phyloP scores from a whole-genome alignment of 306 rosid species.

The Glycine tomentella region DNA sequence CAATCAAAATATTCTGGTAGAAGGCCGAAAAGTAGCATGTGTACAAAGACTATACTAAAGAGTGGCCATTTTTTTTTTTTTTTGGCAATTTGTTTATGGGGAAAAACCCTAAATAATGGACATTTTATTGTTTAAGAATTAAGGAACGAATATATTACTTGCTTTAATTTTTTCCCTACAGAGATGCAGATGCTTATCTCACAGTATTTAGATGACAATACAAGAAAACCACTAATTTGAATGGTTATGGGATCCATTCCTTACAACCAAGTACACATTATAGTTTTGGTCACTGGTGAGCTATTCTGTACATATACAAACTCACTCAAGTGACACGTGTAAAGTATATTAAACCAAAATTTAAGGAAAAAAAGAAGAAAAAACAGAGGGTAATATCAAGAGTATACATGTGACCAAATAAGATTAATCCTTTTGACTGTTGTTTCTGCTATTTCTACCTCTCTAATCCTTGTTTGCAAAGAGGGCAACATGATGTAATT shows the following conservation, averaged over 20 bases:
- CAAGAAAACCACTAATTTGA: slow-evolving; percentile 38
- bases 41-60: too few relatives aligned
- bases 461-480: slow-evolving; percentile 87
- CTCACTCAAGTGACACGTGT: slow-evolving; percentile 77
- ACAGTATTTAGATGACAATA: slow-evolving; percentile 33
- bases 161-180: slow-evolving; percentile 27
- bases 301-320: slow-evolving; percentile 61
- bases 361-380: background rate
- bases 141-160: too few relatives aligned
- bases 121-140: too few relatives aligned
- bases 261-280: slow-evolving; percentile 30
- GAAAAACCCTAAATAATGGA: too few relatives aligned
- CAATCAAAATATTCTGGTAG: too few relatives aligned
- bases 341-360: slow-evolving; percentile 48
- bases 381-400: slow-evolving; percentile 14
- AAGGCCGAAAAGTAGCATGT: too few relatives aligned
- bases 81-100: too few relatives aligned
- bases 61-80: too few relatives aligned
- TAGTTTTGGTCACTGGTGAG: slow-evolving; percentile 76
- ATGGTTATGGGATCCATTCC: slow-evolving; percentile 28
- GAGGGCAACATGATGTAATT: slow-evolving; percentile 88
- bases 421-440: slow-evolving; percentile 3
- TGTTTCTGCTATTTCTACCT: slow-evolving; percentile 48
- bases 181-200: slow-evolving; percentile 20
- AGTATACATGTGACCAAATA: slow-evolving; percentile 39